Base-by-base conservation (phyloP, 169 alveolate genomes). In the Babesia divergens region DNA sequence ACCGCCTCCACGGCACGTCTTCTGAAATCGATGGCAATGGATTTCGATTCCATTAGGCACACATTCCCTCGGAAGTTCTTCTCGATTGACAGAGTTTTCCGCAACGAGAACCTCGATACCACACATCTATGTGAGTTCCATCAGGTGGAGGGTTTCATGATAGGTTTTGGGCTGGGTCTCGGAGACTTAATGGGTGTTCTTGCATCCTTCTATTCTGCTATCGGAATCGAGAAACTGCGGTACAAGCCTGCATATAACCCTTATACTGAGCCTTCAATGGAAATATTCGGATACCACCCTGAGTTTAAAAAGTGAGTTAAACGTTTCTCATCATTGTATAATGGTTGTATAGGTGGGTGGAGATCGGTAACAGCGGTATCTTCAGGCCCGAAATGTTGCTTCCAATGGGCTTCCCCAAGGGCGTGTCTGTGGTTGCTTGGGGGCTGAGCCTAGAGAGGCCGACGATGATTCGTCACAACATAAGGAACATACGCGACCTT, bases 181-280 rank as follows among this genome's bases (percentile, higher is more conserved):
- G 94, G 94, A 9, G 96, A 95, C 77, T 83, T 97, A 28, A 91
- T 95, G 66, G 98, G 97, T 6, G 89, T 95, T 16, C 79, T 97
- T 50, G 84, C 90, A 44, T 91, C 94, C 32, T 97, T 95, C 90
- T 97, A 95, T 79, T 86, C 89, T 40, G 91, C 94, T 75, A 95
- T 97, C 37, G 99, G 99, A n/a, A 95, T 97, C 32, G 84, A 86
- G 6, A 68, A 94, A 53, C 65, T 91, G 55, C 66, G 94, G 82
- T 98, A 96, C 92, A 98, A 98, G 89, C 99, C 99, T 16, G 99
- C 99, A 20, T 98, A 95, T 89, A 98, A 98, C 83, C 99, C 99
- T 18, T 98, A 98, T 89, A 98, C 99, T 31, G 99, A 98, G 82
- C 99, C 99, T n/a, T 94, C 99, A 11, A 94, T 97, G 98, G 99